Evolutionary conservation across 148 eudicot genomes (phyloP).

Genomic region (Rhododendron henanense): DNA sequence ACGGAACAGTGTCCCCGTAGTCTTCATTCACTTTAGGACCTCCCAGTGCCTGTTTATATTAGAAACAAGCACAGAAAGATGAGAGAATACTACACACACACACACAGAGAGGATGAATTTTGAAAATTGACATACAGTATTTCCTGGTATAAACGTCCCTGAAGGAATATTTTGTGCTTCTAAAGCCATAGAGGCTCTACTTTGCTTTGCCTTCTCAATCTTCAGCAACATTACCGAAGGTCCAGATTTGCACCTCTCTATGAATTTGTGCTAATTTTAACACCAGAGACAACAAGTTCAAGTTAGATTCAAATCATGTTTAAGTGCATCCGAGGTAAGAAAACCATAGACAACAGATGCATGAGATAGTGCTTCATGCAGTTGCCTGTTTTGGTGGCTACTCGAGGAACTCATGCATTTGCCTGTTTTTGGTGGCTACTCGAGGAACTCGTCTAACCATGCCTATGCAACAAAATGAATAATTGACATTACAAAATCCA

Average conservation of each 20-base stretch:
- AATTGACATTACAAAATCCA: neutral
- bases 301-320: neutral
- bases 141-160: conserved; percentile 55
- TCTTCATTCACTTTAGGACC: conserved; percentile 55
- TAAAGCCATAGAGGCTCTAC: conserved; percentile 65
- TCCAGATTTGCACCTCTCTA: conserved; percentile 80
- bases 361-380: neutral
- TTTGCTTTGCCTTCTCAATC: conserved; percentile 82
- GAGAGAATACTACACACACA: neutral
- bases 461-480: neutral
- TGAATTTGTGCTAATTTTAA: conserved; percentile 79
- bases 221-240: conserved; percentile 76
- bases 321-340: neutral
- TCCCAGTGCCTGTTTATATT: conserved; percentile 35
- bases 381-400: neutral
- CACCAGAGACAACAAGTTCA: neutral
- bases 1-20: conserved; percentile 83
- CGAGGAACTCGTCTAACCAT: neutral
- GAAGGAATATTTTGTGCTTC: conserved; percentile 55
- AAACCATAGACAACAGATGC: neutral
- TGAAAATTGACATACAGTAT: conserved; percentile 21
- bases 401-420: neutral
- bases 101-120: neutral
- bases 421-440: neutral
- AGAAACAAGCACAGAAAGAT: neutral